Percentiles rank a stretch among this genome's conserved stretches.
Conservation (phyloP, 305 asterid genomes). For the Plantago coronopus region DNA sequence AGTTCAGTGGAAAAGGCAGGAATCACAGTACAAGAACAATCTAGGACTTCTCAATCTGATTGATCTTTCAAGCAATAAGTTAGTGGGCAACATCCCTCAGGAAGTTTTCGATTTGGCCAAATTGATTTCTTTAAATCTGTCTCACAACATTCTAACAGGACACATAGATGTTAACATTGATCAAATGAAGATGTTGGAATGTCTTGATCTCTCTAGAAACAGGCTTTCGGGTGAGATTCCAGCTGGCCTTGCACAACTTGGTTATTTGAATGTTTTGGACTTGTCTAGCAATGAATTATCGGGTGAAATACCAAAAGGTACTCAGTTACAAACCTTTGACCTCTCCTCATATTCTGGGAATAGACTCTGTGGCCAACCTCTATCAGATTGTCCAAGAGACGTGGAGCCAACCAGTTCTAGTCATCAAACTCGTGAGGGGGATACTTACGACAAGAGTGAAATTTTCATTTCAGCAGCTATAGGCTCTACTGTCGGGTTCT, state of each 20-base stretch:
- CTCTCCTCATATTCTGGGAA: background rate
- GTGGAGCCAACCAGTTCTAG: background rate
- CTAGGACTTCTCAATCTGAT: background rate
- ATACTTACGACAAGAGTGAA: background rate
- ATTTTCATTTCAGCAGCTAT: background rate
- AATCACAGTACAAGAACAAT: background rate
- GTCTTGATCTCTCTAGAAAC: background rate
- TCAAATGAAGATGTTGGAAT: background rate
- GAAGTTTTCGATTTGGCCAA: background rate
- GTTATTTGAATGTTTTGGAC: no score
- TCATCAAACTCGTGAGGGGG: background rate
- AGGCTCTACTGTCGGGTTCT: background rate
- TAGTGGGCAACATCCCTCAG: background rate
- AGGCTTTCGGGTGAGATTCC: background rate
- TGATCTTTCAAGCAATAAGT: slow-evolving; percentile 5
- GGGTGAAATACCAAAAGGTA: background rate
- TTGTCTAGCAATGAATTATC: background rate
- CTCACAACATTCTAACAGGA: background rate
- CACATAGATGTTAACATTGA: background rate
- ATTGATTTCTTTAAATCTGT: background rate
- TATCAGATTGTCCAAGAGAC: background rate
- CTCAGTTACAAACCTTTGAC: background rate
- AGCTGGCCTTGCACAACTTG: no score
- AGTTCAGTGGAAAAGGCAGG: background rate
- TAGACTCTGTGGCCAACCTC: no score